Conservation (phyloP, 1,139 yeast genomes). For the Eremothecium sinecaudum region DNA sequence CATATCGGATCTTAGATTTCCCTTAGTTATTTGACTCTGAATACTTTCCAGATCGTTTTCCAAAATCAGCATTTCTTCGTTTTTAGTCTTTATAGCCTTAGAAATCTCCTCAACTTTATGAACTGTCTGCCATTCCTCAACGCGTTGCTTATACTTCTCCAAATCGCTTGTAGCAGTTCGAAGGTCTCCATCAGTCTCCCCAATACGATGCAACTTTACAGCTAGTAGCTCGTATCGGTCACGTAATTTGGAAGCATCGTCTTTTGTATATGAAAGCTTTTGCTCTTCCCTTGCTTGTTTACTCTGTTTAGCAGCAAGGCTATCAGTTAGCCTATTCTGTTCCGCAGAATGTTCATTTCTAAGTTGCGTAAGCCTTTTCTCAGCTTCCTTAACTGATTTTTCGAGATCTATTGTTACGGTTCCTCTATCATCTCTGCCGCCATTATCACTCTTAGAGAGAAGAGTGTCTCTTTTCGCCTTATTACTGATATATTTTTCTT, state of each 20-base stretch:
- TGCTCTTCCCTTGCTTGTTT: conserved; percentile 14
- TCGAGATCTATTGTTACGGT: conserved; percentile 2
- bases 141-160: conserved; percentile 25
- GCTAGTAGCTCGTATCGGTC: conserved; percentile 27
- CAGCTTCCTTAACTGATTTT: not conserved
- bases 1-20: conserved; percentile 51
- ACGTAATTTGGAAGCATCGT: conserved; percentile 27
- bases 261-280: conserved; percentile 19
- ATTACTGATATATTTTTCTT: conserved; percentile 33
- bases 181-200: conserved; percentile 15
- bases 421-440: conserved; percentile 1
- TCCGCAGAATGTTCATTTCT: conserved; percentile 2
- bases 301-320: conserved; percentile 5
- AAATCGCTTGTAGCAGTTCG: conserved; percentile 13
- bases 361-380: not conserved
- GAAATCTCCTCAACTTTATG: conserved; percentile 32
- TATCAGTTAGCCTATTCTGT: conserved; percentile 1
- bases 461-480: conserved; percentile 20
- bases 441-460: conserved; percentile 7
- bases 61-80: conserved; percentile 34
- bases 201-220: conserved; percentile 9
- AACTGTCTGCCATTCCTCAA: conserved; percentile 30
- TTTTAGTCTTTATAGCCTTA: conserved; percentile 35
- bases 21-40: conserved; percentile 41
- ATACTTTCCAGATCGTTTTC: conserved; percentile 51